Evolutionary conservation across 495 filamentous ascomycete genomes (phyloP), one percentile per base, ranked within the genome.

Genomic region (Clavariopsis aquatica): DNA sequence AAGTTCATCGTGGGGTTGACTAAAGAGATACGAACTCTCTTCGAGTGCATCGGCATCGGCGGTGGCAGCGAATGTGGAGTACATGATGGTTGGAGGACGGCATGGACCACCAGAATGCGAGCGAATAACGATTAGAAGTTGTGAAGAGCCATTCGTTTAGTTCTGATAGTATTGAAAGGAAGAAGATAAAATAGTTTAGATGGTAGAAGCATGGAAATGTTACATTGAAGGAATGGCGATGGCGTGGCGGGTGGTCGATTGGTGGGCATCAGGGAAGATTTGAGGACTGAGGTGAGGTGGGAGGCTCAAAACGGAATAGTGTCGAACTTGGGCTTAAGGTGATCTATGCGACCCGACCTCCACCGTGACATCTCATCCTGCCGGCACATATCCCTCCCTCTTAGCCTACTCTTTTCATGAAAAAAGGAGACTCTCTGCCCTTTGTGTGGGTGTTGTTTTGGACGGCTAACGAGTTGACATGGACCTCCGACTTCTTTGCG

Each of bases 21-120:
- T 29, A 56, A 70, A 70, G 43, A 70, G 63, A 47, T 59, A 64
- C 9, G 47, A 24, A 27, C n/a, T 43, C 9, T 65, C 62, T 22
- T 63, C 49, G 36, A 70, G 43, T 13, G 62, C 63, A 57, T 70
- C 68, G 57, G 52, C 43, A 56, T 70, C 68, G 56, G 51, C 27
- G 10, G 51, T 36, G 26, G 68, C 29, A 34, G 66, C 54, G 51
- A 66, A 34, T 26, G 68, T 66, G 13, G 68, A 62, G 45, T 55
- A 70, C 64, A 70, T 66, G 64, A 46, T 60, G 54, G 47, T 22
- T 28, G 26, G 26, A 27, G 55, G 31, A 41, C 24, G 60, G 49
- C 60, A 53, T 59, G 24, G 49, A 38, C 53, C 62, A 62, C 59
- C 58, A 49, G 64, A 57, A 27, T 9, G 52, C 23, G 34, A 56